Conservation (phyloP, 116 monocot species). For the Posidonia oceanica region DNA sequence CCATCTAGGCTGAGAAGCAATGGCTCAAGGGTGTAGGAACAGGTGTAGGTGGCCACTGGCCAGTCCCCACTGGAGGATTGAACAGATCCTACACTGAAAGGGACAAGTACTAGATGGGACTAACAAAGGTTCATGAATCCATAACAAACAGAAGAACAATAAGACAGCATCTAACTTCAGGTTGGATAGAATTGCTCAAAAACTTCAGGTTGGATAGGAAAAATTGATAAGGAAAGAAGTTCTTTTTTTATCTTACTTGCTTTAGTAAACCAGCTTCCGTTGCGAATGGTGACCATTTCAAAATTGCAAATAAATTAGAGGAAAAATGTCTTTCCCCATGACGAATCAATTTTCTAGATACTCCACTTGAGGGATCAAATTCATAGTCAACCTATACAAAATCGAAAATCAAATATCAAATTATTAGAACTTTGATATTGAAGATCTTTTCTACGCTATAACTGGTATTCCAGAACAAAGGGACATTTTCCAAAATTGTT, state of each 20-base stretch:
- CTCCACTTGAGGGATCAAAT: conserved; percentile 22
- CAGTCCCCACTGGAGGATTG: no score
- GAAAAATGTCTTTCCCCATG: conserved; percentile 32
- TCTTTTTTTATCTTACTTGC: conserved; percentile 34
- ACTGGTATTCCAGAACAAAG: not conserved
- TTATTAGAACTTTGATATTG: no score
- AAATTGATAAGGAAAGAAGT: not conserved
- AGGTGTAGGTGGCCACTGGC: no score
- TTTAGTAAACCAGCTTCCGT: conserved; percentile 53
- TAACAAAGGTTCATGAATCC: no score
- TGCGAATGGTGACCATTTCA: conserved; percentile 86
- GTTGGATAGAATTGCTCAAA: no score
- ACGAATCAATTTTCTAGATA: conserved; percentile 16
- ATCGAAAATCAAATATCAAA: not conserved
- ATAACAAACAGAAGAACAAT: no score
- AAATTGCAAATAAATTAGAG: conserved; percentile 48
- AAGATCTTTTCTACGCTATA: not conserved
- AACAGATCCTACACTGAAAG: no score
- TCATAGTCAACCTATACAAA: conserved; percentile 71
- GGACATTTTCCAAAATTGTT: no score
- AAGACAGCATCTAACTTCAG: no score
- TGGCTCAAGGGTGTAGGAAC: no score
- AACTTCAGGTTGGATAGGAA: not conserved
- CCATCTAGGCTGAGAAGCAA: no score
- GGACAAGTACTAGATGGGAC: no score